A percentile compares a stretch with the other conserved stretches of the same genome.
Conservation (phyloP, 768 basidiomycete species). For the Gautieria morchelliformis region DNA sequence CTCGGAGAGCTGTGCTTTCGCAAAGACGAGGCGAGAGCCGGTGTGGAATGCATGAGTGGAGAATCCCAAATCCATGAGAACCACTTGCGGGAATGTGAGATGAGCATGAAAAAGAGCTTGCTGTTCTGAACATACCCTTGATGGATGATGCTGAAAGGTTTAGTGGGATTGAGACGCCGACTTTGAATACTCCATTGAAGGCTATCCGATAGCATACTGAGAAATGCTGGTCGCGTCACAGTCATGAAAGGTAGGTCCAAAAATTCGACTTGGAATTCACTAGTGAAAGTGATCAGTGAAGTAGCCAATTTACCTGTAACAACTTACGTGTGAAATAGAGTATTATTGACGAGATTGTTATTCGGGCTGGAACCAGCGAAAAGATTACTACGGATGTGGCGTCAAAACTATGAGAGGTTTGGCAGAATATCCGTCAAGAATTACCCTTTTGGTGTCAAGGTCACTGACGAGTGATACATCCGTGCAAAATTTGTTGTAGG, state of each 20-base stretch:
- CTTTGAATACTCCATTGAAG: slow-evolving; percentile 26
- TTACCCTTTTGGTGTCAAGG: slow-evolving; percentile 2
- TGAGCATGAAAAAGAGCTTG: not conserved
- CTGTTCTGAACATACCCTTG: not conserved
- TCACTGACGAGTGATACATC: slow-evolving; percentile 22
- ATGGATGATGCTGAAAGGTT: slow-evolving; percentile 11
- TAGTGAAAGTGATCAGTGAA: not conserved
- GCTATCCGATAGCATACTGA: slow-evolving; percentile 28
- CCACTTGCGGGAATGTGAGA: slow-evolving; percentile 13
- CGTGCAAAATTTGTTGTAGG: slow-evolving; percentile 23
- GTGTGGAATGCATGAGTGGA: slow-evolving; percentile 29
- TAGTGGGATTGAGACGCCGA: slow-evolving; percentile 24
- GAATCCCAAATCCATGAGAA: slow-evolving; percentile 28
- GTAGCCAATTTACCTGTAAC: slow-evolving; percentile 27
- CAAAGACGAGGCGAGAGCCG: slow-evolving; percentile 25
- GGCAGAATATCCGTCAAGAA: not conserved
- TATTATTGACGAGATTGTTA: slow-evolving; percentile 4
- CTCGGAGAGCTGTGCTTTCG: slow-evolving; percentile 20
- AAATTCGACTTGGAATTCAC: slow-evolving; percentile 34
- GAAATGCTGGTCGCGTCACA: slow-evolving; percentile 24
- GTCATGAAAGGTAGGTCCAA: slow-evolving; percentile 35
- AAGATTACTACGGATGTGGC: not conserved
- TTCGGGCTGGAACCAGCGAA: slow-evolving; percentile 5
- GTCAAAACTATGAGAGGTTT: too few relatives aligned
- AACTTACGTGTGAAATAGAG: slow-evolving; percentile 21